Evolutionary conservation across 202 grass and related monocot genomes (phyloP).

Genomic region (Eragrostis tef): DNA sequence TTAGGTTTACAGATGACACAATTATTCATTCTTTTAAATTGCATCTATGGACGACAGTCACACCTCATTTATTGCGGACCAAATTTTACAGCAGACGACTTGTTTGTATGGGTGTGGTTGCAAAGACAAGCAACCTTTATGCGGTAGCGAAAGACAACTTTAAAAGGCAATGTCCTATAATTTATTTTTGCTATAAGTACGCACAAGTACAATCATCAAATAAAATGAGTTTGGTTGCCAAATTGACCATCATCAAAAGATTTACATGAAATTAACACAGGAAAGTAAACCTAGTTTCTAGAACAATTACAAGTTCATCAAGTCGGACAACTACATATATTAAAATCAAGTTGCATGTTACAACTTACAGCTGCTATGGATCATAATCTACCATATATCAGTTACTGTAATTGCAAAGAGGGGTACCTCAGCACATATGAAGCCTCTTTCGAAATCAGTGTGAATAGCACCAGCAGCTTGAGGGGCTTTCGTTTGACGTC

Average conservation of each 20-base stretch:
- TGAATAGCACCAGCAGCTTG: slow-evolving; percentile 96
- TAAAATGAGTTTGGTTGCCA: neutral
- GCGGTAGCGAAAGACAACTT: neutral
- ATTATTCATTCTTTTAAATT: too few relatives aligned
- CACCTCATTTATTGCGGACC: neutral
- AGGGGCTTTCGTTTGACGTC: slow-evolving; percentile 83
- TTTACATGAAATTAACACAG: neutral
- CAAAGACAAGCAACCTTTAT: neutral
- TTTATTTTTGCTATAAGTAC: neutral
- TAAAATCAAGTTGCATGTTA: slow-evolving; percentile 18
- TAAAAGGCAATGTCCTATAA: neutral
- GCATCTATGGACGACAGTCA: too few relatives aligned
- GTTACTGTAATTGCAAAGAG: neutral
- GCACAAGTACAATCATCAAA: neutral
- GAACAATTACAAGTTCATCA: neutral
- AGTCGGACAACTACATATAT: neutral
- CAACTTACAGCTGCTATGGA: neutral
- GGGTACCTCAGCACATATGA: slow-evolving; percentile 92
- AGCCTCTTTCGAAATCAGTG: slow-evolving; percentile 95
- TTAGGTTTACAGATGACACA: neutral
- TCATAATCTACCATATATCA: neutral
- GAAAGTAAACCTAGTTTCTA: neutral
- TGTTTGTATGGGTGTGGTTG: neutral
- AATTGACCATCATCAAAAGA: neutral
- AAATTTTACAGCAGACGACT: neutral